Evolutionary conservation across 345 rosid genomes (phyloP).

Genomic region (Aquilaria yunnanensis): DNA sequence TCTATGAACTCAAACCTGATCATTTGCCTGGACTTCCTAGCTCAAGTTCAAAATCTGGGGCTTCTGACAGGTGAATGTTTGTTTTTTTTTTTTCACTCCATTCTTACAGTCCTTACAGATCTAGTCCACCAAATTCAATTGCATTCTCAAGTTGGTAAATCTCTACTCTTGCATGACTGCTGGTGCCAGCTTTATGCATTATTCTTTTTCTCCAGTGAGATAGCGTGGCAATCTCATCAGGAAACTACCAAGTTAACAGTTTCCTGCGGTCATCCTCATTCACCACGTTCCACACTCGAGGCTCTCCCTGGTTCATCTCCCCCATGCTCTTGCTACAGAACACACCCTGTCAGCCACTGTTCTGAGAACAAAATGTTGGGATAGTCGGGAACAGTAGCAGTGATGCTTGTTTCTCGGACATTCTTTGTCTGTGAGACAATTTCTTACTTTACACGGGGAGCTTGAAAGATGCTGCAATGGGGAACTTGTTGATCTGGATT

Average conservation of each 20-base stretch:
- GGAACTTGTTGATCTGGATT: conserved; percentile 4
- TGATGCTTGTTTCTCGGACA: conserved; percentile 1
- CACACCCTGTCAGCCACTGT: not conserved
- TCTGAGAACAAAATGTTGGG: not conserved
- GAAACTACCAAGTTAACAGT: conserved; percentile 37
- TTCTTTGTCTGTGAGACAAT: conserved; percentile 6
- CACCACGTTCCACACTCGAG: conserved; percentile 52
- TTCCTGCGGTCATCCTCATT: conserved; percentile 30
- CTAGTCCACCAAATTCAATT: not conserved
- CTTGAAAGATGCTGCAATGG: not conserved
- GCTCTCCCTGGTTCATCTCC: conserved; percentile 41
- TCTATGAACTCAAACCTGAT: conserved; percentile 35
- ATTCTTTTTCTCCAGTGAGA: conserved; percentile 58
- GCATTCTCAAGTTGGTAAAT: conserved; percentile 13
- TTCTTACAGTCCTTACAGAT: not conserved
- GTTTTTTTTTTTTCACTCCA: not conserved
- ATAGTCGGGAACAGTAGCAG: conserved; percentile 15
- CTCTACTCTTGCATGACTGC: conserved; percentile 19
- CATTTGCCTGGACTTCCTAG: conserved; percentile 23
- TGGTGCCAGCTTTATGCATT: conserved; percentile 35
- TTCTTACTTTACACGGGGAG: not conserved
- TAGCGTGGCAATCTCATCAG: conserved; percentile 26
- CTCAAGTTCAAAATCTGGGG: conserved; percentile 20
- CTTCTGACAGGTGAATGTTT: conserved; percentile 43
- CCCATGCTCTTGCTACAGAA: conserved; percentile 13